Evolutionary conservation across 2,329 filamentous ascomycete genomes (phyloP).

Genomic region (Cladophialophora chaetospira): DNA sequence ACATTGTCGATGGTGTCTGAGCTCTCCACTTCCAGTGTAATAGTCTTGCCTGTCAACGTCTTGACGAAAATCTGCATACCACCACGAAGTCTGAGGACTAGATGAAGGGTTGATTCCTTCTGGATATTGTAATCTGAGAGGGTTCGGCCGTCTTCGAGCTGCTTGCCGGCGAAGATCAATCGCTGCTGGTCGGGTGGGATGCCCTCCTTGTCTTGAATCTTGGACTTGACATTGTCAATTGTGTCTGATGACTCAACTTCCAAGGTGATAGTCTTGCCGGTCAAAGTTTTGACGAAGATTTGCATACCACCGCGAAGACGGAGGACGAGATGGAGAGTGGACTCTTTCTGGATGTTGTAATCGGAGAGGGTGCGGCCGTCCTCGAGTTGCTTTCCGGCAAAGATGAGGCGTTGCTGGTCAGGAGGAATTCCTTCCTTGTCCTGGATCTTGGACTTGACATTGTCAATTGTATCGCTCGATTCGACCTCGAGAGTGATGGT

Average conservation of each 20-base stretch:
- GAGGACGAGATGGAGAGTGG: slow-evolving; percentile 80
- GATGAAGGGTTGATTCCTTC: slow-evolving; percentile 79
- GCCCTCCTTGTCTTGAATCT: slow-evolving; percentile 80
- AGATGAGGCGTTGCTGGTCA: slow-evolving; percentile 94
- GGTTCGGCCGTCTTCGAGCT: slow-evolving; percentile 88
- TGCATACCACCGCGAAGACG: slow-evolving; percentile 80
- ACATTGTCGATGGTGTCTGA: slow-evolving; percentile 72
- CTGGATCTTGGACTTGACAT: slow-evolving; percentile 96
- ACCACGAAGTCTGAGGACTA: slow-evolving; percentile 79
- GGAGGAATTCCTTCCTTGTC: slow-evolving; percentile 97
- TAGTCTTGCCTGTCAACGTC: slow-evolving; percentile 74
- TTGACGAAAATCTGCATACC: slow-evolving; percentile 87
- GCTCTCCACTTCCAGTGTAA: slow-evolving; percentile 68
- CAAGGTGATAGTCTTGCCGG: slow-evolving; percentile 89
- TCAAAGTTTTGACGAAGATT: slow-evolving; percentile 61
- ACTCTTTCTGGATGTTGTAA: slow-evolving; percentile 97
- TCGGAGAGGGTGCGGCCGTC: slow-evolving; percentile 87
- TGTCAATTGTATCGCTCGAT: slow-evolving; percentile 86
- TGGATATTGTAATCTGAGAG: slow-evolving; percentile 97
- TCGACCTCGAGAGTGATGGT: slow-evolving; percentile 69
- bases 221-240: slow-evolving; percentile 91
- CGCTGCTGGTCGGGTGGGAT: slow-evolving; percentile 95
- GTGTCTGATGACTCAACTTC: slow-evolving; percentile 89
- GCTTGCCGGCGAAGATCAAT: slow-evolving; percentile 90
- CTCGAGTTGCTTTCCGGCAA: slow-evolving; percentile 94